These are phyloP conservation scores for Fusarium chaquense DNA, from an alignment of 2,329 filamentous ascomycete genomes.

Conservation along the genomic window DNA sequence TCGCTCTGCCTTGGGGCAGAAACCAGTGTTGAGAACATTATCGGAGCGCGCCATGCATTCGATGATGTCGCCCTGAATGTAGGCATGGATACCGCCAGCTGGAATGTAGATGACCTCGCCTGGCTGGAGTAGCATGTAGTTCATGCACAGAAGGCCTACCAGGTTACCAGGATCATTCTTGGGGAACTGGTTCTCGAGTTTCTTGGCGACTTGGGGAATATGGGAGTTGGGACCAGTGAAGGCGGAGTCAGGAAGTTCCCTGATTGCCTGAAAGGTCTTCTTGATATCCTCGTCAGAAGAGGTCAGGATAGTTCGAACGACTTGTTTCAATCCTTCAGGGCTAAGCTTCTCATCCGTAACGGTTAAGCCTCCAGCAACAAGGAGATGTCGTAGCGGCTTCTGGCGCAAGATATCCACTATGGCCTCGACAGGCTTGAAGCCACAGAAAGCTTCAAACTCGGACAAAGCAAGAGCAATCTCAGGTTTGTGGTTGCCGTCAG, in stretches of 20 bases:
- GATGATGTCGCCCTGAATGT: conserved; percentile 78
- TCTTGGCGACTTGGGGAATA: conserved; percentile 73
- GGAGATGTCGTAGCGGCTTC: conserved; percentile 42
- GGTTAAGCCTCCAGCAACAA: conserved; percentile 30
- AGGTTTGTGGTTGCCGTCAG: conserved; percentile 82
- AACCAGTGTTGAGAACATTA: conserved; percentile 80
- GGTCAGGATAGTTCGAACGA: conserved; percentile 65
- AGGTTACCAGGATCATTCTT: conserved; percentile 73
- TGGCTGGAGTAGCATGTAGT: conserved; percentile 73
- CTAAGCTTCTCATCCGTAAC: conserved; percentile 56
- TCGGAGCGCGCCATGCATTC: conserved; percentile 83
- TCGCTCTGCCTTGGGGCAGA: conserved; percentile 75
- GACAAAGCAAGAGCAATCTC: conserved; percentile 80
- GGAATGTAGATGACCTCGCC: conserved; percentile 78
- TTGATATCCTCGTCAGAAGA: conserved; percentile 58
- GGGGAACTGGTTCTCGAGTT: conserved; percentile 74
- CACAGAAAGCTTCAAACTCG: conserved; percentile 80
- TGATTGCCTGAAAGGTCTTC: conserved; percentile 36
- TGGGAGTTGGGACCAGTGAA: conserved; percentile 64
- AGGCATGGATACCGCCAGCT: conserved; percentile 80
- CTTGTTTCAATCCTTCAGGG: conserved; percentile 63
- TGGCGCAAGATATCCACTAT: conserved; percentile 71
- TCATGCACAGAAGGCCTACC: conserved; percentile 79
- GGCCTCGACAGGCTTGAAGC: conserved; percentile 74
- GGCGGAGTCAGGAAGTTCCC: conserved; percentile 57